A percentile compares a stretch with the other conserved stretches of the same genome.
Evolutionary conservation across 305 asterid species (phyloP).

Genomic region (Fraxinus ornus): DNA sequence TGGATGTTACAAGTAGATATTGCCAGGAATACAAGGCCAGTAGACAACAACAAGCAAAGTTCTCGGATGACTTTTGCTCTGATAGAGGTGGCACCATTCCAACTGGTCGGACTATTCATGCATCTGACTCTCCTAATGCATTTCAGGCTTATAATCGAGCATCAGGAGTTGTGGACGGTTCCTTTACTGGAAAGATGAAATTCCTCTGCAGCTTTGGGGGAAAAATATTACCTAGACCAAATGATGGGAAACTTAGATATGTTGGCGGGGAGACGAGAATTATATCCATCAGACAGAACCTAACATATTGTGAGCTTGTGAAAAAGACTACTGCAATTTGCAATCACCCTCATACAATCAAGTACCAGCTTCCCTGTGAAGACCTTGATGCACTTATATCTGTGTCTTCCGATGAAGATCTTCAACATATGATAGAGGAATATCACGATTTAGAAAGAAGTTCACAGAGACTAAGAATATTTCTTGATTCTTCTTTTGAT

Average conservation of each 20-base stretch:
- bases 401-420: slow-evolving; percentile 85
- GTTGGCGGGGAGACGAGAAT: slow-evolving; percentile 91
- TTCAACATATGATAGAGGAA: slow-evolving; percentile 92
- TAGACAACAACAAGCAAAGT: slow-evolving; percentile 33
- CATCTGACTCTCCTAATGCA: slow-evolving; percentile 46
- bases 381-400: slow-evolving; percentile 91
- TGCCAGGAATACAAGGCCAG: slow-evolving; percentile 23
- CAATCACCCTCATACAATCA: slow-evolving; percentile 64
- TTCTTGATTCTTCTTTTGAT: slow-evolving; percentile 63
- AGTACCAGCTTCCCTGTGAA: slow-evolving; percentile 94
- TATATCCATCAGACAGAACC: slow-evolving; percentile 59
- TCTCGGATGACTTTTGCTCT: slow-evolving; percentile 31
- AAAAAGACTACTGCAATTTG: slow-evolving; percentile 61
- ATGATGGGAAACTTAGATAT: slow-evolving; percentile 81
- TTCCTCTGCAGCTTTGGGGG: slow-evolving; percentile 94
- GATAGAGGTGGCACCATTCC: slow-evolving; percentile 33
- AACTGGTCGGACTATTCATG: slow-evolving; percentile 29
- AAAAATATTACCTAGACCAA: slow-evolving; percentile 76
- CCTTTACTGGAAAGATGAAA: slow-evolving; percentile 57
- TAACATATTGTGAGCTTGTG: slow-evolving; percentile 57
- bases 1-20: slow-evolving; percentile 33
- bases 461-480: slow-evolving; percentile 68
- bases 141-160: slow-evolving; percentile 30
- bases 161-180: slow-evolving; percentile 34
- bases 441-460: slow-evolving; percentile 66